A percentile compares a stretch with the other conserved stretches of the same genome.
Evolutionary conservation across 345 rosid genomes (phyloP).

Genomic region (Eucalyptus lansdowneana): DNA sequence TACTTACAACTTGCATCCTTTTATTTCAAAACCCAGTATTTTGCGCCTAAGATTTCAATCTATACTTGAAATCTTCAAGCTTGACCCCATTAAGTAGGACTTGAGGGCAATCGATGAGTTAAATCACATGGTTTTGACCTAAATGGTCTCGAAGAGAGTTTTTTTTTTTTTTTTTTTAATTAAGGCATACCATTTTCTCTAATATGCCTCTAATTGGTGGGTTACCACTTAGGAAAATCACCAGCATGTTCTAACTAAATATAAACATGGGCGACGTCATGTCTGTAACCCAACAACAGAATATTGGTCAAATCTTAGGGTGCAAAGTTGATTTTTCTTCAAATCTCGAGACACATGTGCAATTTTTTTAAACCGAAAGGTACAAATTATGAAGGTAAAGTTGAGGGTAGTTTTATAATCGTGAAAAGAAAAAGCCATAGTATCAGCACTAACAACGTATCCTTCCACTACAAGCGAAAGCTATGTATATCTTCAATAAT

Average conservation of each 20-base stretch:
- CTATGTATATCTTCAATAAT: not conserved
- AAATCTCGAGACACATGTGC: not conserved
- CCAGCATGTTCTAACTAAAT: not conserved
- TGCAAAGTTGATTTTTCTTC: not conserved
- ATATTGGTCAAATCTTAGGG: not conserved
- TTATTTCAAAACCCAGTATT: not conserved
- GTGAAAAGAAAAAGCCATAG: not conserved
- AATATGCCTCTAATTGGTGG: not conserved
- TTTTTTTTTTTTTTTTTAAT: not conserved
- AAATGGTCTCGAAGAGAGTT: not conserved
- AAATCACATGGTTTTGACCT: not conserved
- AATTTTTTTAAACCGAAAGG: not conserved
- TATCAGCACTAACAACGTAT: not conserved
- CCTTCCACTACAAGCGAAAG: not conserved
- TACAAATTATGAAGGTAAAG: not conserved
- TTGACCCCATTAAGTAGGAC: not conserved
- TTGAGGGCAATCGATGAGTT: not conserved
- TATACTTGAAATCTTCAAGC: not conserved
- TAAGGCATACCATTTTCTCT: not conserved
- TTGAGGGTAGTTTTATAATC: not conserved
- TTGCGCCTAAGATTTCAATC: not conserved
- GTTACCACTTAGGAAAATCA: not conserved
- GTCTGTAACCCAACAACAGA: not conserved
- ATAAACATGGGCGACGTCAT: not conserved
- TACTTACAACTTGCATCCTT: not conserved